These are phyloP conservation scores for Parathielavia appendiculata DNA, from an alignment of 495 filamentous ascomycete species.

Conservation along the genomic window DNA sequence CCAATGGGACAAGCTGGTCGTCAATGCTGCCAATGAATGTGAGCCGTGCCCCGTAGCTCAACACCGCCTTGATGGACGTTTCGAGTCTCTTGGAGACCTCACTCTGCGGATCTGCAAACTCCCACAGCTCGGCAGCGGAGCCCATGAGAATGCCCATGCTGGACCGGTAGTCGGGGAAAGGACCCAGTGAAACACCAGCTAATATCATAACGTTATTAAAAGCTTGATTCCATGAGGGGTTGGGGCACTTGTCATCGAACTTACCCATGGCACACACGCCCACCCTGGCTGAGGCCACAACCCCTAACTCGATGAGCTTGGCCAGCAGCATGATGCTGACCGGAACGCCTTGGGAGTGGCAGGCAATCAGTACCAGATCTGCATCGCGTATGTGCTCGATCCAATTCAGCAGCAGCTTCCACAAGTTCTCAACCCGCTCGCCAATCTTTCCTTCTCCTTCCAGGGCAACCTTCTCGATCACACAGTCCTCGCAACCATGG, in stretches of 20 bases:
- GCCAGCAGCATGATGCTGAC: conserved; percentile 91
- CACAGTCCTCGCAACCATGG: conserved; percentile 57
- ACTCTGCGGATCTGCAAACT: conserved; percentile 76
- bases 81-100: conserved; percentile 77
- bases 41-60: conserved; percentile 74
- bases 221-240: not conserved
- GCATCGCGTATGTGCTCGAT: conserved; percentile 82
- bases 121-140: conserved; percentile 85
- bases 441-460: conserved; percentile 97
- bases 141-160: conserved; percentile 71
- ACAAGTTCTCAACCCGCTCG: conserved; percentile 83
- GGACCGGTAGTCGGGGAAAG: conserved; percentile 81
- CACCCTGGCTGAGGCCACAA: conserved; percentile 63
- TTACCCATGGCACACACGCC: conserved; percentile 79
- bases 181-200: conserved; percentile 89
- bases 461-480: conserved; percentile 85
- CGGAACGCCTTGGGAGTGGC: conserved; percentile 93
- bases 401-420: conserved; percentile 93
- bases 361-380: conserved; percentile 84
- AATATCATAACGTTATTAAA: conserved; percentile 15
- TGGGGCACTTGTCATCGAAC: conserved; percentile 5
- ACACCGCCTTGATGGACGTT: conserved; percentile 61
- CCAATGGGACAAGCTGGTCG: conserved; percentile 89
- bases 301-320: conserved; percentile 74
- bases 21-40: conserved; percentile 90